phyloP scores from a whole-genome alignment of 1,139 yeast species.

The Saccharomyces hybrid region DNA sequence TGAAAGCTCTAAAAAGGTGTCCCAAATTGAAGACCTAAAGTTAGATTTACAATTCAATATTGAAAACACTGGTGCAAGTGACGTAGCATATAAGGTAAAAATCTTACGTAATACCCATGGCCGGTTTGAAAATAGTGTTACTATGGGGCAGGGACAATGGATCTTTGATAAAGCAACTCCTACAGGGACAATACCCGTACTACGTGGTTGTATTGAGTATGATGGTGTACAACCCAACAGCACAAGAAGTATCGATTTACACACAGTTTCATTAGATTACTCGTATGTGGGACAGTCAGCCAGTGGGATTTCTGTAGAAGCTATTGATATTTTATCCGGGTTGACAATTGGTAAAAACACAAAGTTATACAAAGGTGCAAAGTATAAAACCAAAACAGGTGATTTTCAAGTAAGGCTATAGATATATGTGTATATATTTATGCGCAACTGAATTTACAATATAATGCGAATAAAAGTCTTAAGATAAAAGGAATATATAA shows the following conservation, averaged over 20 bases:
- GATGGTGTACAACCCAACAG: neutral
- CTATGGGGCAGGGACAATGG: constrained; percentile 58
- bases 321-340: neutral
- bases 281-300: neutral
- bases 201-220: constrained; percentile 49
- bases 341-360: constrained; percentile 39
- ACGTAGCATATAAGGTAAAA: constrained; percentile 16
- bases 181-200: constrained; percentile 60
- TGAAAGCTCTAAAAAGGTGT: constrained; percentile 42
- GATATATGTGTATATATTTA: neutral
- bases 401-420: constrained; percentile 35
- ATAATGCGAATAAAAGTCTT: neutral
- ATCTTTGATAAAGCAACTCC: constrained; percentile 50
- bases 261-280: neutral
- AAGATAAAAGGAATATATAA: neutral
- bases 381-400: constrained; percentile 64
- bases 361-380: constrained; percentile 84
- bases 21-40: constrained; percentile 48
- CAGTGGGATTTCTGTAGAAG: neutral
- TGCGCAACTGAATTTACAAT: neutral
- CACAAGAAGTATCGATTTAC: neutral
- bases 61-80: constrained; percentile 5
- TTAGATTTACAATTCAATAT: constrained; percentile 42
- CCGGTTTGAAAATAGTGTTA: constrained; percentile 34
- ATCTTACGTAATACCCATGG: constrained; percentile 28